Percentiles rank a stretch among this genome's conserved stretches.
Evolutionary conservation across 345 rosid genomes (phyloP).

Genomic region (Syzygium aqueum): DNA sequence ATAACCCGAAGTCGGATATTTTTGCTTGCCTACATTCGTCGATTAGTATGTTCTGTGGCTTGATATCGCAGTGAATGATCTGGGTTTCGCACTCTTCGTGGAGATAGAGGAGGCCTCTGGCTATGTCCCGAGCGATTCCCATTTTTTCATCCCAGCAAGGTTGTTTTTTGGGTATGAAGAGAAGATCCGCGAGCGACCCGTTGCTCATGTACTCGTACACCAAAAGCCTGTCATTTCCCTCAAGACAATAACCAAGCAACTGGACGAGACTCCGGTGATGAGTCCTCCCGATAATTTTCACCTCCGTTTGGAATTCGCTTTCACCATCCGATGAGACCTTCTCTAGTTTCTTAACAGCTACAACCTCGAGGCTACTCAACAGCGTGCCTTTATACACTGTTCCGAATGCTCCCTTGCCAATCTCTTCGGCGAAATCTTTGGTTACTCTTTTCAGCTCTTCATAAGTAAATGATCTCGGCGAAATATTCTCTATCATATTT

Average conservation of each 20-base stretch:
- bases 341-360: conserved; percentile 9
- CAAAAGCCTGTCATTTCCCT: conserved; percentile 10
- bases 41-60: conserved; percentile 18
- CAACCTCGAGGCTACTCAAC: background rate
- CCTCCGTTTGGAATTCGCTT: conserved; percentile 14
- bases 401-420: conserved; percentile 18
- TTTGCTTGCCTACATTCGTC: conserved; percentile 6
- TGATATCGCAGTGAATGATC: conserved; percentile 24
- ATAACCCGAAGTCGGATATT: conserved; percentile 21
- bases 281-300: conserved; percentile 15
- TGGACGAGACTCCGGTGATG: conserved; percentile 17
- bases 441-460: conserved; percentile 11
- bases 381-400: background rate
- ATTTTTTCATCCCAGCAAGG: conserved; percentile 7
- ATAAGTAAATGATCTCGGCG: conserved; percentile 4
- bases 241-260: conserved; percentile 14
- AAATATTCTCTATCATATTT: background rate
- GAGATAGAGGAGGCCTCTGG: conserved; percentile 12
- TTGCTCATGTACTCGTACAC: conserved; percentile 21
- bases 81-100: conserved; percentile 18
- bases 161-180: conserved; percentile 1
- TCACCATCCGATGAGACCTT: conserved; percentile 1
- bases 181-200: conserved; percentile 13
- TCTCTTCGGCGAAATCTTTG: conserved; percentile 12
- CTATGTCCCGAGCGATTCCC: conserved; percentile 11